Evolutionary conservation across 139 green algal species (phyloP), one percentile per base, ranked within the genome.

Genomic region (Chlamydomonas sp.): DNA sequence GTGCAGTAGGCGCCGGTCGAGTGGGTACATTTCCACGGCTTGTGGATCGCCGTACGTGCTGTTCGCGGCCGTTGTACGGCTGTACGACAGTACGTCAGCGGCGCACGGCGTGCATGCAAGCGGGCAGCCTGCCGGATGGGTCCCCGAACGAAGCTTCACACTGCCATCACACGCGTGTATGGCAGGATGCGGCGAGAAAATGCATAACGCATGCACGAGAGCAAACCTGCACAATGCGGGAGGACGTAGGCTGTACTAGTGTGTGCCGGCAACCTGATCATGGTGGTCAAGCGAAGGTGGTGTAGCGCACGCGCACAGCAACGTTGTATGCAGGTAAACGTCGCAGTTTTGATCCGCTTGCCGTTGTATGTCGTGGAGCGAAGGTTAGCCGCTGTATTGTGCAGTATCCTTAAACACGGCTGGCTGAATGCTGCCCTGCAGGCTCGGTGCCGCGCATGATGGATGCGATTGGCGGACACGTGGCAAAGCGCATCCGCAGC

Each of bases 401-500:
- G 31, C 31, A 49, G 31, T 49, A 49, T 49, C 31, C 31, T 49
- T 49, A 71, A 71, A 71, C 10, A 14, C 66, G 12, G 12, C 10
- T 71, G 77, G 58, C n/a, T 62, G 78, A 61, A 20, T 72, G 3
- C 31, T 86, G 20, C 49, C 49, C 5, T 61, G 57, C 73, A 79
- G 82, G 82, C 61, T 80, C n/a, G 2, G 77, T 83, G 58, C 49
- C 84, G 2, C 84, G 89, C 80, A 91, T 95, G 88, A 71, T 95
- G 31, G 92, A 95, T 67, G 89, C 72, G 3, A 67, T 92, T 0
- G 74, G 64, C 10, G 71, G 74, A 7, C 94, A 92, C 76, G 85
- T 91, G 15, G 89, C 90, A n/a, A 85, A 87, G 6, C 85, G 89
- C 76, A 93, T 95, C 17, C 77, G 79, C 72, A 66, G 15, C 15